Base-by-base conservation (phyloP, 1,139 yeast species). In the Yamadazyma conglobata region DNA sequence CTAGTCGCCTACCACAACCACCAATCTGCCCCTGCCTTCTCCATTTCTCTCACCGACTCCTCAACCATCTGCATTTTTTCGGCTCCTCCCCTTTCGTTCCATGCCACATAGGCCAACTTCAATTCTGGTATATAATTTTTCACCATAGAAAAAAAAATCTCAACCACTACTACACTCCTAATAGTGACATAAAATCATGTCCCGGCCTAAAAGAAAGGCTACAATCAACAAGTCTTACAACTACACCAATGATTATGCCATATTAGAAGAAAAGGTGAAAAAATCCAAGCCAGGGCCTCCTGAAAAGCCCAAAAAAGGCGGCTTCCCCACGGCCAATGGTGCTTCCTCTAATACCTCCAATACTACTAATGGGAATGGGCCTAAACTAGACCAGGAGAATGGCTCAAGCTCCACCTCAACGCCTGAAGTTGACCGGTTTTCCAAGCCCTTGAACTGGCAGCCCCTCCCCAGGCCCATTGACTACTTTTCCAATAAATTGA, bases 151-250 rank as follows among this genome's bases (percentile, higher is more conserved):
- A n/a, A n/a, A n/a, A n/a, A n/a, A n/a, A n/a, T n/a, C n/a, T n/a
- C n/a, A n/a, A n/a, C n/a, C n/a, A n/a, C n/a, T n/a, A n/a, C n/a
- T n/a, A n/a, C n/a, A 17, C 6, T 17, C 19, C 19, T 9, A 17
- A 9, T 17, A 9, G 19, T 17, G 9, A 17, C 6, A 17, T 17
- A 6, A 15, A 22, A 19, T n/a, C n/a, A 43, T 43, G 47, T 33
- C 44, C 17, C 31, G 75, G 38, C 75, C 75, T 18, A 64, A 58
- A 42, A 52, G 75, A 29, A 66, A 65, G 47, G 73, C 74, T 15
- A 56, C 75, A 15, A 56, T 54, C 27, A 66, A 64, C 45, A 67
- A 64, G 48, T 55, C 67, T 8, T 69, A 69, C 42, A 56, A 54
- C 35, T 73, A 68, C 37, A 40, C 60, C 3, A 35, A 58, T 15